These are phyloP conservation scores for Cladophialophora carrionii DNA, from an alignment of 2,329 filamentous ascomycete species.

Conservation along the genomic window DNA sequence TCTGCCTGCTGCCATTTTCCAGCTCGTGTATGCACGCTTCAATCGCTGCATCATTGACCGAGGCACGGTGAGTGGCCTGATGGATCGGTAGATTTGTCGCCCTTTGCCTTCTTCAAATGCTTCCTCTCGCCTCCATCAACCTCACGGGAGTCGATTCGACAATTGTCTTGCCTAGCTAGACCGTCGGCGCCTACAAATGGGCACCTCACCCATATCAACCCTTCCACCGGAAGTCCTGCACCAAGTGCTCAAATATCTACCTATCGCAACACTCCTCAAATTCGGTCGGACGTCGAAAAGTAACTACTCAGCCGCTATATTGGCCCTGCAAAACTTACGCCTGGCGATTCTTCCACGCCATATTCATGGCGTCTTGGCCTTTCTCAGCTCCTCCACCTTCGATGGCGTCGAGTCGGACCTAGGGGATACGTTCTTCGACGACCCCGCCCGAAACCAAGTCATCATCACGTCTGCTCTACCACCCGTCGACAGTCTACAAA, in stretches of 20 bases:
- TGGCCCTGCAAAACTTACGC: conserved; percentile 41
- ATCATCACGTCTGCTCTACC: conserved; percentile 23
- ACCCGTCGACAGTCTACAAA: conserved; percentile 1
- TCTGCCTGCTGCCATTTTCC: not conserved
- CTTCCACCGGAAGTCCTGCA: conserved; percentile 43
- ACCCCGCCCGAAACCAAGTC: conserved; percentile 21
- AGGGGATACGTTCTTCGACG: conserved; percentile 6
- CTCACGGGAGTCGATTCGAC: not conserved
- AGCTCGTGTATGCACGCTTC: conserved; percentile 7
- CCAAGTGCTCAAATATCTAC: conserved; percentile 42
- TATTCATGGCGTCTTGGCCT: conserved; percentile 42
- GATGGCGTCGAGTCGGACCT: conserved; percentile 27
- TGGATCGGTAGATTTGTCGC: not conserved
- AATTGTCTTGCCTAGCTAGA: not conserved
- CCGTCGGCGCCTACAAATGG: not conserved
- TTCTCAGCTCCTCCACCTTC: conserved; percentile 39
- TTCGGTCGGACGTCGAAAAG: conserved; percentile 42
- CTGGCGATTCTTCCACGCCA: conserved; percentile 44
- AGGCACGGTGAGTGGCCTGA: conserved; percentile 5
- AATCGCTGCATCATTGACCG: not conserved
- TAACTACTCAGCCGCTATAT: conserved; percentile 40
- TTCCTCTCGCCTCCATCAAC: not conserved
- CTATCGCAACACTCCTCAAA: conserved; percentile 41
- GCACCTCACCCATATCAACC: conserved; percentile 14
- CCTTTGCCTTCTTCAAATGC: not conserved